These are phyloP conservation scores for Leccinellum luteum DNA, from an alignment of 768 basidiomycete genomes.

Conservation along the genomic window DNA sequence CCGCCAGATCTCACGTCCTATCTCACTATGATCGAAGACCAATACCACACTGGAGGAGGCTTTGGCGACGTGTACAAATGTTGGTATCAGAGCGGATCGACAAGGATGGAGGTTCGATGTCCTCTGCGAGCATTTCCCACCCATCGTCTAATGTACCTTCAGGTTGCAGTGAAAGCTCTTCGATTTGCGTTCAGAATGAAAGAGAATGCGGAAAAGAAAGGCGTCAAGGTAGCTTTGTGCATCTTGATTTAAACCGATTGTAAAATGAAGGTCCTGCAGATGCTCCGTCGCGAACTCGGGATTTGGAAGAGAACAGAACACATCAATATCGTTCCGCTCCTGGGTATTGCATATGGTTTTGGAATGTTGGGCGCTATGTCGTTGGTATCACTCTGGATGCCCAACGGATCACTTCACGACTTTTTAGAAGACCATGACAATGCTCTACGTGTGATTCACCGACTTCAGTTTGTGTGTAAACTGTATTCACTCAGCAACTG, in stretches of 20 bases:
- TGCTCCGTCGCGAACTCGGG: background rate
- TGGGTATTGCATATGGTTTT: background rate
- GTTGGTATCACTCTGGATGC: background rate
- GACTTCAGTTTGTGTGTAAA: background rate
- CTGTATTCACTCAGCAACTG: background rate
- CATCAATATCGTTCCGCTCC: no score
- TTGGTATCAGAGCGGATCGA: background rate
- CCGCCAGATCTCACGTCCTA: background rate
- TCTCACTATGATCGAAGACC: background rate
- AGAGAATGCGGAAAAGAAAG: background rate
- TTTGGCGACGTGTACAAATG: background rate
- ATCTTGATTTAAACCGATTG: background rate
- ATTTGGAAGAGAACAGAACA: background rate
- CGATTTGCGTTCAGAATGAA: background rate
- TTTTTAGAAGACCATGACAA: background rate
- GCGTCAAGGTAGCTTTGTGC: background rate
- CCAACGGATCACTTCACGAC: background rate
- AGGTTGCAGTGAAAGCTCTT: background rate
- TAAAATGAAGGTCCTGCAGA: background rate
- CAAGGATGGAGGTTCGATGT: background rate
- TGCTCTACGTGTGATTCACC: background rate
- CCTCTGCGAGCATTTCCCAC: background rate
- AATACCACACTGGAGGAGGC: background rate
- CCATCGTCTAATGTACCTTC: background rate
- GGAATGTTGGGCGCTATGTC: background rate